Evolutionary conservation across 352 stramenopile genomes (phyloP), one percentile per base, ranked within the genome.

Genomic region (Globisporangium sylvaticum): DNA sequence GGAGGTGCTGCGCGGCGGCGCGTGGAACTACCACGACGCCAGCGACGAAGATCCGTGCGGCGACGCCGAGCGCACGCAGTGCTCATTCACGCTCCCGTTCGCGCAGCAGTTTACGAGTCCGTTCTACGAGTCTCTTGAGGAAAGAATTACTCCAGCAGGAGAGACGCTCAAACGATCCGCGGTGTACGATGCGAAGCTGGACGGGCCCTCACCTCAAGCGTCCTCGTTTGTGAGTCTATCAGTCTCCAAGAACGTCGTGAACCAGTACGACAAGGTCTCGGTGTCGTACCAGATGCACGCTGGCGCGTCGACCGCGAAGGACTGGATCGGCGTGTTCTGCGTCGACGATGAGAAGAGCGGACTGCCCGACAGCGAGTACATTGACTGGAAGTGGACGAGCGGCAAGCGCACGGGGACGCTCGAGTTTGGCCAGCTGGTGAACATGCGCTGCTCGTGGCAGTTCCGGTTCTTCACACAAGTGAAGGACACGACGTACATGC

Each of bases 381-480:
- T 79, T 37, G 63, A 76, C 12, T 44, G 61, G 25, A 65, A 73
- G 9, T 56, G 32, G 53, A 58, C 54, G 4, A 27, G 25, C 7
- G 62, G 56, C 14, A 48, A 58, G 20, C 64, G 42, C 25, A 44
- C 34, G n/a, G 72, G 53, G 48, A 60, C 24, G 1, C 24, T 81
- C 46, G 69, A 66, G 14, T 66, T 83, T 63, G 76, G 76, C 0
- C 76, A 75, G 58, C 67, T 83, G 14, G 62, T 81, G 48, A 83
- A 83, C 64, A 79, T 79, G 73, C 73, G 76, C 29, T 80, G 76
- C 65, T 46, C 73, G 61, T 81, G 75, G 48, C 74, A 81, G 66
- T 79, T 83, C 52, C 73, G 65, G 3, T 81, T 78, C 69, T 29
- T 77, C 29, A 71, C 69, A 20, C 29, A 66, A 15, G 10, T 76